Conservation (phyloP, 2,329 filamentous ascomycete genomes). For the Fusarium sp. region DNA sequence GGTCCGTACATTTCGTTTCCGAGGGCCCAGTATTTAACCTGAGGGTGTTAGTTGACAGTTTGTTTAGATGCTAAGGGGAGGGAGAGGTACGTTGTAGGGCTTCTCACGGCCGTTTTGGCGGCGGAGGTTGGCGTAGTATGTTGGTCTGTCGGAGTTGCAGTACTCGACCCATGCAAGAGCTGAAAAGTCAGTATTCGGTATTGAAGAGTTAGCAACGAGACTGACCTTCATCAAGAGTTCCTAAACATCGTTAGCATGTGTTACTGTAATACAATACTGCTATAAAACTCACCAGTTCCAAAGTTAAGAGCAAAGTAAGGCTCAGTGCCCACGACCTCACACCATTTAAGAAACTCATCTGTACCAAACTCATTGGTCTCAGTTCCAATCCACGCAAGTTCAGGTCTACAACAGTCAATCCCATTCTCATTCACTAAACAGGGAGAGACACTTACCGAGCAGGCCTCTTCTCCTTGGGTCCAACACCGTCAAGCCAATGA, state of each 20-base stretch:
- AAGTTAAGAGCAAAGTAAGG: slow-evolving; percentile 86
- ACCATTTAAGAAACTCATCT: slow-evolving; percentile 89
- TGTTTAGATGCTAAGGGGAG: rapidly evolving
- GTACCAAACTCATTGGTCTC: slow-evolving; percentile 86
- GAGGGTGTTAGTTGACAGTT: not conserved
- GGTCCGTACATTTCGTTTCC: slow-evolving; percentile 80
- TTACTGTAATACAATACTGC: not conserved
- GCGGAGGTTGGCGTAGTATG: slow-evolving; percentile 84
- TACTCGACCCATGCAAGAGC: slow-evolving; percentile 85
- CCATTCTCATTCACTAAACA: not conserved
- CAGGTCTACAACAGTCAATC: slow-evolving; percentile 55
- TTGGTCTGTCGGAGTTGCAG: slow-evolving; percentile 82
- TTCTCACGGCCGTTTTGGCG: slow-evolving; percentile 79
- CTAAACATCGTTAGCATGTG: slow-evolving; percentile 10
- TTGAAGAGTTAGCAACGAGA: not conserved
- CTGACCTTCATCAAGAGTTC: slow-evolving; percentile 55
- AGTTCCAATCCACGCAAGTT: slow-evolving; percentile 81
- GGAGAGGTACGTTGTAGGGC: slow-evolving; percentile 69
- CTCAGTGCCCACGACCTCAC: slow-evolving; percentile 76
- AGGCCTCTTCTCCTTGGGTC: slow-evolving; percentile 76
- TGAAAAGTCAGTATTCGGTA: slow-evolving; percentile 7
- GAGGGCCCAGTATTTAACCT: slow-evolving; percentile 85
- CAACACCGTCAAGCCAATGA: slow-evolving; percentile 85
- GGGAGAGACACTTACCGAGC: slow-evolving; percentile 42
- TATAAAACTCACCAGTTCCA: slow-evolving; percentile 68